Evolutionary conservation across 352 stramenopile species (phyloP).

Genomic region (Phytopythium mirpurense): DNA sequence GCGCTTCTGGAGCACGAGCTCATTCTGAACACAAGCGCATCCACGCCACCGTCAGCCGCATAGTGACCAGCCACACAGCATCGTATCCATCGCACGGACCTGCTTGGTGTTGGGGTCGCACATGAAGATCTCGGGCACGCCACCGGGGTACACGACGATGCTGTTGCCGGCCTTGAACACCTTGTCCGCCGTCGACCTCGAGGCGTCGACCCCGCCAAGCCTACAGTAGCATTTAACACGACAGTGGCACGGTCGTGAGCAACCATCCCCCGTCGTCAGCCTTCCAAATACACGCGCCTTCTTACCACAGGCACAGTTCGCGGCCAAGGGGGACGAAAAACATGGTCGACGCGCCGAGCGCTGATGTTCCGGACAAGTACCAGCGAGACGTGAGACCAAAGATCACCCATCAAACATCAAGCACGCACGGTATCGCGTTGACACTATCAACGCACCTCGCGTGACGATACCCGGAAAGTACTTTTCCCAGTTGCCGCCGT

Average conservation of each 20-base stretch:
- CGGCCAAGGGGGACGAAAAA: conserved; percentile 63
- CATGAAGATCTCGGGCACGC: conserved; percentile 76
- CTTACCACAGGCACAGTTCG: conserved; percentile 58
- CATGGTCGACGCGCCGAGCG: conserved; percentile 58
- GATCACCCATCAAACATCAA: too few relatives aligned
- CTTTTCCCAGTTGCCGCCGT: conserved; percentile 66
- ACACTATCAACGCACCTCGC: conserved; percentile 25
- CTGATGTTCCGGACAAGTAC: conserved; percentile 11
- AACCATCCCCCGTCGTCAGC: background rate
- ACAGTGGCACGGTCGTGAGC: background rate
- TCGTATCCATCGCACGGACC: conserved; percentile 4
- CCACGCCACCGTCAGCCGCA: background rate
- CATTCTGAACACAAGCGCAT: conserved; percentile 25
- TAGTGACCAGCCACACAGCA: background rate
- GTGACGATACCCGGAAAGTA: conserved; percentile 55
- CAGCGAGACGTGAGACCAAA: conserved; percentile 7
- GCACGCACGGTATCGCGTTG: background rate
- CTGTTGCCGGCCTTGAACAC: conserved; percentile 62
- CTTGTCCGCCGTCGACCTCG: conserved; percentile 64
- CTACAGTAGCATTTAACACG: conserved; percentile 8
- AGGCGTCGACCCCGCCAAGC: conserved; percentile 71
- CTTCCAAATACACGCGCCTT: background rate
- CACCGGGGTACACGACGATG: conserved; percentile 69
- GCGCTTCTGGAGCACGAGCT: conserved; percentile 73
- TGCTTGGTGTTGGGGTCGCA: conserved; percentile 66